Percentiles rank a stretch among this genome's conserved stretches.
Conservation (phyloP, 2,329 filamentous ascomycete genomes). For the Diaporthe capsici region DNA sequence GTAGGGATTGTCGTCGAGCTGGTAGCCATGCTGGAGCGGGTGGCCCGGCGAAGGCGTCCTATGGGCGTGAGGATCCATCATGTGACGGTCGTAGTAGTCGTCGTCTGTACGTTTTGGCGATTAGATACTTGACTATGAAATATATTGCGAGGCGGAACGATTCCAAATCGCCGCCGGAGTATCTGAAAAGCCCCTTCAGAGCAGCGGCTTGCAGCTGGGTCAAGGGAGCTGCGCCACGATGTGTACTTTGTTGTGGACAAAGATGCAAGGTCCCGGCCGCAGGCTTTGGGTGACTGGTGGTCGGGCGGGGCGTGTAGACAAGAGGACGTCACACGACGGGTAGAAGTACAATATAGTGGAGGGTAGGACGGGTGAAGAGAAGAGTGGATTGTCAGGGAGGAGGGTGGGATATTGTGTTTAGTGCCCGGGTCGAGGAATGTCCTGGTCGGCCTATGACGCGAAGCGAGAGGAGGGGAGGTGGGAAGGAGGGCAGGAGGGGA, state of each 20-base stretch:
- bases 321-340: slow-evolving; percentile 28
- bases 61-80: slow-evolving; percentile 70
- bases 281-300: slow-evolving; percentile 3
- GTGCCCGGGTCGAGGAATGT: slow-evolving; percentile 38
- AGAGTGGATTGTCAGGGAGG: slow-evolving; percentile 36
- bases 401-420: slow-evolving; percentile 23
- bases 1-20: slow-evolving; percentile 85
- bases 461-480: slow-evolving; percentile 42
- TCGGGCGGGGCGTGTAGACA: slow-evolving; percentile 32
- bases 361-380: slow-evolving; percentile 22
- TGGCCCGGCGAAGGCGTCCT: slow-evolving; percentile 84
- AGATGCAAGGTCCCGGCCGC: slow-evolving; percentile 39
- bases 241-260: slow-evolving; percentile 39
- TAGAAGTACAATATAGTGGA: slow-evolving; percentile 17
- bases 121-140: slow-evolving; percentile 40
- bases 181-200: slow-evolving; percentile 38
- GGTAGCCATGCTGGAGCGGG: slow-evolving; percentile 81
- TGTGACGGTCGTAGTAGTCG: slow-evolving; percentile 69
- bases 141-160: slow-evolving; percentile 21
- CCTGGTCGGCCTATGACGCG: slow-evolving; percentile 22
- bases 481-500: slow-evolving; percentile 29
- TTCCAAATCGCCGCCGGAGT: slow-evolving; percentile 43
- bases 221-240: slow-evolving; percentile 43
- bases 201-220: slow-evolving; percentile 31
- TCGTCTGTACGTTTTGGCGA: slow-evolving; percentile 60